Percentiles rank a stretch among this genome's conserved stretches.
phyloP scores from a whole-genome alignment of 2,329 filamentous ascomycete genomes.

The Penicillium capsulatum region DNA sequence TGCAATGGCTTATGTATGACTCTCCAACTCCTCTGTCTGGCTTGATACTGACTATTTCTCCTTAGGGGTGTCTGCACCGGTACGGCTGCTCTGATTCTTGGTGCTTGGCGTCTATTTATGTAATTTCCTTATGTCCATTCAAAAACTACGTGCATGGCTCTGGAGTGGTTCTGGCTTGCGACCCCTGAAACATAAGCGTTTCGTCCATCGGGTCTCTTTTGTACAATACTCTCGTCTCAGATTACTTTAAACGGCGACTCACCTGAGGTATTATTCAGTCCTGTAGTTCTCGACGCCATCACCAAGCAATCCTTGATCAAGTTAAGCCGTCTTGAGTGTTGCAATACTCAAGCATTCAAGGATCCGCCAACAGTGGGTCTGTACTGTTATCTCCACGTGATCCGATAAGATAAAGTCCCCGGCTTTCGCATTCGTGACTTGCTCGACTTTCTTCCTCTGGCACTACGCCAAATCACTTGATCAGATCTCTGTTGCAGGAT shows the following conservation, averaged over 20 bases:
- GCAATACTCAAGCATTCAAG: no score
- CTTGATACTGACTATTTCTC: constrained; percentile 24
- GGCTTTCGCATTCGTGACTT: background rate
- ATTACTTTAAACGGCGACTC: no score
- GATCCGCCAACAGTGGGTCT: background rate
- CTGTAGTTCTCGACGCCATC: no score
- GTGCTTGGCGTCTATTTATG: constrained; percentile 65
- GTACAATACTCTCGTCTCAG: no score
- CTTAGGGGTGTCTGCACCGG: constrained; percentile 61
- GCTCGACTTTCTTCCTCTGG: background rate
- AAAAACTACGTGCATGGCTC: constrained; percentile 16
- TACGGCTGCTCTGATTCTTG: constrained; percentile 61
- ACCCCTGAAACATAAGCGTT: background rate
- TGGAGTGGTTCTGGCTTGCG: constrained; percentile 13
- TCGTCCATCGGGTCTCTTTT: background rate
- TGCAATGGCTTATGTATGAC: constrained; percentile 96
- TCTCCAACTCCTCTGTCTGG: background rate
- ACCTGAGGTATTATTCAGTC: no score
- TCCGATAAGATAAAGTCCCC: constrained; percentile 1
- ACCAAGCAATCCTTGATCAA: no score
- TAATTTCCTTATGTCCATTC: constrained; percentile 27
- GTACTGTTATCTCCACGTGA: constrained; percentile 6
- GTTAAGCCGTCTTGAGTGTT: no score
- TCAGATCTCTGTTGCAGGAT: constrained; percentile 7
- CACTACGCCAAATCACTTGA: background rate